phyloP scores from a whole-genome alignment of 2,329 filamentous ascomycete genomes.

The Elsinoe arachidis region DNA sequence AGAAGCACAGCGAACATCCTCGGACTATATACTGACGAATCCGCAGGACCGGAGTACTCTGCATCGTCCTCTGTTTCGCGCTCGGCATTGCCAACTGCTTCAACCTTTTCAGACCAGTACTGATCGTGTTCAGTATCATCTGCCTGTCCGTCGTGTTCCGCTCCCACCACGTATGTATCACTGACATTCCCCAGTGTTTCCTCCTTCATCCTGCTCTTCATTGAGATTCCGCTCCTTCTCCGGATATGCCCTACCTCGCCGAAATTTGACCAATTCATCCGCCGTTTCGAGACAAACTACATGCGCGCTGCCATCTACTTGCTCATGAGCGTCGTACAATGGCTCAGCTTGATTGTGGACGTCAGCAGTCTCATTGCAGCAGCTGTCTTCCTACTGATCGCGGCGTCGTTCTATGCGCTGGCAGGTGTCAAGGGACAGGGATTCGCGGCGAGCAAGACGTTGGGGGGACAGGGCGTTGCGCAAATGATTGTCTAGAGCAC shows the following conservation, averaged over 20 bases:
- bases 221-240: conserved; percentile 81
- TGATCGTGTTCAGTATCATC: conserved; percentile 52
- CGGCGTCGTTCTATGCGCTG: conserved; percentile 69
- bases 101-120: conserved; percentile 40
- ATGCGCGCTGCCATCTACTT: conserved; percentile 85
- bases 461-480: conserved; percentile 85
- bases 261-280: conserved; percentile 81
- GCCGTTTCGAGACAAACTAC: conserved; percentile 90
- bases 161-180: background rate
- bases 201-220: conserved; percentile 43
- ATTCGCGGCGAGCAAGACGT: conserved; percentile 88
- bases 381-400: conserved; percentile 69
- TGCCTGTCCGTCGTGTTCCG: conserved; percentile 37
- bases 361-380: conserved; percentile 74
- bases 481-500: conserved; percentile 84
- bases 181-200: conserved; percentile 30
- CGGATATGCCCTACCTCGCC: conserved; percentile 94
- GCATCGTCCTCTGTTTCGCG: conserved; percentile 57
- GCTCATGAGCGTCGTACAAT: conserved; percentile 74
- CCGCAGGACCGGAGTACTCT: conserved; percentile 47
- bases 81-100: conserved; percentile 63
- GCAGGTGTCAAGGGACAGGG: conserved; percentile 75
- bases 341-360: conserved; percentile 61
- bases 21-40: conserved; percentile 18
- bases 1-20: background rate